A percentile compares a stretch with the other conserved stretches of the same genome.
Evolutionary conservation across 768 basidiomycete genomes (phyloP).

Genomic region (Nidula microcarpa): DNA sequence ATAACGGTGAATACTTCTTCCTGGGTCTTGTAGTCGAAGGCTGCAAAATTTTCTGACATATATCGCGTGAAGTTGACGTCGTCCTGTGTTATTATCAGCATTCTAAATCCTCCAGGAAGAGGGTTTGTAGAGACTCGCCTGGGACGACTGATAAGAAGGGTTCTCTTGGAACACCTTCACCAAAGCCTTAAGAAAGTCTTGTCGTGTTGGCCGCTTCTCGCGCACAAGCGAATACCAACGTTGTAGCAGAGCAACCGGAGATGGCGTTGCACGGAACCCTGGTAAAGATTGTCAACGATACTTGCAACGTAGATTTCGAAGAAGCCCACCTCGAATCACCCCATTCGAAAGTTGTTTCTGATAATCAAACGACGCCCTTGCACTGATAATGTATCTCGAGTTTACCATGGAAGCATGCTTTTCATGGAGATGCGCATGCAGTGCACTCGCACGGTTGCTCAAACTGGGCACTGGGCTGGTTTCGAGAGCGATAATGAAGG

Average conservation of each 20-base stretch:
- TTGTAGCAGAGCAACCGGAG: constrained; percentile 73
- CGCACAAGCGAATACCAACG: constrained; percentile 90
- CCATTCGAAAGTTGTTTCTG: constrained; percentile 56
- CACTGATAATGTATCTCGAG: constrained; percentile 78
- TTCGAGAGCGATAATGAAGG: constrained; percentile 90
- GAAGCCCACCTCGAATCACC: constrained; percentile 17
- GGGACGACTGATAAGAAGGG: constrained; percentile 49
- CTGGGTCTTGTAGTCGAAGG: constrained; percentile 92
- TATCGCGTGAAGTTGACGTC: constrained; percentile 87
- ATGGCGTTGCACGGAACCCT: constrained; percentile 67
- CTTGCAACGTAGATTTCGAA: too few species aligned
- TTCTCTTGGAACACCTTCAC: constrained; percentile 81
- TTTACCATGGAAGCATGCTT: constrained; percentile 92
- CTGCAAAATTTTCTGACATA: constrained; percentile 91
- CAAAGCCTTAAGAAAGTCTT: constrained; percentile 84
- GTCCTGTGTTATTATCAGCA: constrained; percentile 39
- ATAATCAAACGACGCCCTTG: constrained; percentile 79
- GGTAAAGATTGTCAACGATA: constrained; percentile 4
- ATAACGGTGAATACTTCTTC: constrained; percentile 90
- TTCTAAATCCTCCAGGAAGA: neutral
- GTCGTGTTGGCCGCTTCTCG: constrained; percentile 82
- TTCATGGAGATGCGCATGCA: constrained; percentile 79
- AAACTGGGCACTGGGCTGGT: constrained; percentile 63
- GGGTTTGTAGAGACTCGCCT: constrained; percentile 32
- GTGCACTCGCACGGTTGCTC: constrained; percentile 70